A percentile compares a stretch with the other conserved stretches of the same genome.
phyloP scores from a whole-genome alignment of 352 stramenopile species.

The Phytophthora syringae region DNA sequence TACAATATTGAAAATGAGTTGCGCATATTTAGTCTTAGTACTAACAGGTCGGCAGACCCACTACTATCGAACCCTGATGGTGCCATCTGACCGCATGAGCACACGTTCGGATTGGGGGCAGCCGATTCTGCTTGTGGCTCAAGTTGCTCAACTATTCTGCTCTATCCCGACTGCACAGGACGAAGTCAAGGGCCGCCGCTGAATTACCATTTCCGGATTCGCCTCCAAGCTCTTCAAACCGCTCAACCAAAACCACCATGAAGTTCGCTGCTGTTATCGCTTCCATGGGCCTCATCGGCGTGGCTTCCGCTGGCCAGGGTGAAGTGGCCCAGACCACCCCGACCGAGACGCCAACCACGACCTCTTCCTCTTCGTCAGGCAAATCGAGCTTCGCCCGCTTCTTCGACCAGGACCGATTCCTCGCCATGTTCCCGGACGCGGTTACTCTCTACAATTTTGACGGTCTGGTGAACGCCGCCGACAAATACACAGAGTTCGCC shows the following conservation, averaged over 20 bases:
- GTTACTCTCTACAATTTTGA: slow-evolving; percentile 52
- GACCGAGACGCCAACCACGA: slow-evolving; percentile 3
- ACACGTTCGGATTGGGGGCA: slow-evolving; percentile 24
- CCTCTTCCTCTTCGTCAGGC: background rate
- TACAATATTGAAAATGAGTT: too few species aligned
- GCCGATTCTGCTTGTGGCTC: slow-evolving; percentile 12
- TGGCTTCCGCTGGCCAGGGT: slow-evolving; percentile 16
- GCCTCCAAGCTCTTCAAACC: slow-evolving; percentile 1
- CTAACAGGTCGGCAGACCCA: too few species aligned
- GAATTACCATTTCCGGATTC: slow-evolving; percentile 29
- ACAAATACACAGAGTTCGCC: slow-evolving; percentile 52
- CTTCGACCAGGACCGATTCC: slow-evolving; percentile 46
- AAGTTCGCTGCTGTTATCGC: slow-evolving; percentile 23
- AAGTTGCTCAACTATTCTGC: slow-evolving; percentile 24
- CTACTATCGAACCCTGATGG: too few species aligned
- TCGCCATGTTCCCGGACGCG: slow-evolving; percentile 44
- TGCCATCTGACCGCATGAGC: slow-evolving; percentile 22
- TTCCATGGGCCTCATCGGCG: slow-evolving; percentile 20
- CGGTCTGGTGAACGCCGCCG: slow-evolving; percentile 42
- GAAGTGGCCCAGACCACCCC: slow-evolving; percentile 27
- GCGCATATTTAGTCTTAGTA: too few species aligned
- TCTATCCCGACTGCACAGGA: slow-evolving; percentile 32
- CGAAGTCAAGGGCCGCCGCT: slow-evolving; percentile 4
- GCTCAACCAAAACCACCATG: slow-evolving; percentile 18
- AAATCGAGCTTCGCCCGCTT: slow-evolving; percentile 39